Evolutionary conservation across 129 eudicot genomes (phyloP), one percentile per base, ranked within the genome.

Genomic region (Smallanthus sonchifolius): DNA sequence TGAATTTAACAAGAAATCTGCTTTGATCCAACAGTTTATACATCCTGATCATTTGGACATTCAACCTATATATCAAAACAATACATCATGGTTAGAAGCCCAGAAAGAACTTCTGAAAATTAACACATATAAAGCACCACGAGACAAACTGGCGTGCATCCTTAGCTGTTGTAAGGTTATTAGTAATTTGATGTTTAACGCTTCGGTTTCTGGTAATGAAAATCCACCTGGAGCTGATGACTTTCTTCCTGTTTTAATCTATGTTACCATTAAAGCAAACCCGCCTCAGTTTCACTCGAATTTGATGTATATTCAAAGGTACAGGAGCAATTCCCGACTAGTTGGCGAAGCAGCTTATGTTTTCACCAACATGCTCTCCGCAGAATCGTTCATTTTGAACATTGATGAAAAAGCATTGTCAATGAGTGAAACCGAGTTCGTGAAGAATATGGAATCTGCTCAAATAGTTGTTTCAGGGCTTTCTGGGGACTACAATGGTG

Each of bases 201-300:
- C 89, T 66, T 82, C 96, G 40, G 73, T 75, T 82, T 75, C 90
- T 70, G 55, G 89, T 28, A 79, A 88, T 49, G 88, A 76, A 54
- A 80, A 87, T 82, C 96, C 95, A 82, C 98, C 96, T 0, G 98
- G 98, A 36, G 98, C 98, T 63, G 98, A 92, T 77, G 98, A 89
- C 37, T 92, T 92, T 76, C 81, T 92, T 47, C 98, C 98, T 15
- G 91, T 92, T 76, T 88, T 92, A 55, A 92, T 92, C 17, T 87
- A 87, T 62, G 87, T 89, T 52, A 89, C 88, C 7, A 77, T 92
- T 51, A 92, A 85, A 90, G 97, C 97, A 72, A 92, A 92, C 79
- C 94, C 91, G 3, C 84, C 89, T n/a, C 97, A 92, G 32, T 79
- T 92, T 19, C 97, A 92, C 79, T 91, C 89, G 3, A 91, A 91